phyloP scores from a whole-genome alignment of 345 rosid species.

The Salix viminalis region DNA sequence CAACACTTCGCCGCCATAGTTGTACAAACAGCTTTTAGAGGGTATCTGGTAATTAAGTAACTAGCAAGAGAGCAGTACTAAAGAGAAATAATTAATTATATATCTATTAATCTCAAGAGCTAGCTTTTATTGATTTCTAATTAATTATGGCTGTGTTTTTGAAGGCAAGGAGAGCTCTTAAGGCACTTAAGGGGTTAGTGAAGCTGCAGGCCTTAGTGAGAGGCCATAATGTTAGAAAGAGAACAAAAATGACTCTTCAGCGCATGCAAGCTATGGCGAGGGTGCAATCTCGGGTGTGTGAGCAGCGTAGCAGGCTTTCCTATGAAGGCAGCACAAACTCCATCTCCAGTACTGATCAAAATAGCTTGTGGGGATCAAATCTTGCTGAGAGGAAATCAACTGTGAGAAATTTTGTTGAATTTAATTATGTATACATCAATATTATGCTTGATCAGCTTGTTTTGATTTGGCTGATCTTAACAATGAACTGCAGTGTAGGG shows the following conservation, averaged over 20 bases:
- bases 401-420: slow-evolving; percentile 12
- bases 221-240: slow-evolving; percentile 13
- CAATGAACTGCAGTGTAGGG: slow-evolving; percentile 6
- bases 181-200: slow-evolving; percentile 16
- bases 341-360: neutral
- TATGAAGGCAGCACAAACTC: slow-evolving; percentile 14
- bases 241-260: slow-evolving; percentile 9
- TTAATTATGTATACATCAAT: no score
- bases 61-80: neutral
- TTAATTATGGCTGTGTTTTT: neutral
- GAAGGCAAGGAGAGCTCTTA: slow-evolving; percentile 16
- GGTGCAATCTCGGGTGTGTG: slow-evolving; percentile 15
- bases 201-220: slow-evolving; percentile 24
- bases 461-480: neutral
- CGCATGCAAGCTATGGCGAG: slow-evolving; percentile 20
- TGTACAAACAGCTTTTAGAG: slow-evolving; percentile 23
- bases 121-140: neutral
- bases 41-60: slow-evolving; percentile 18
- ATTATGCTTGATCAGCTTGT: neutral
- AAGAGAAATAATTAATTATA: neutral
- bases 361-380: slow-evolving; percentile 18
- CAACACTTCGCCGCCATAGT: slow-evolving; percentile 17
- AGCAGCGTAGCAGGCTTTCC: slow-evolving; percentile 10
- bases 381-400: slow-evolving; percentile 13
- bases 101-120: neutral